A percentile compares a stretch with the other conserved stretches of the same genome.
phyloP scores from a whole-genome alignment of 2,329 filamentous ascomycete species.

The Phialophora tarda region DNA sequence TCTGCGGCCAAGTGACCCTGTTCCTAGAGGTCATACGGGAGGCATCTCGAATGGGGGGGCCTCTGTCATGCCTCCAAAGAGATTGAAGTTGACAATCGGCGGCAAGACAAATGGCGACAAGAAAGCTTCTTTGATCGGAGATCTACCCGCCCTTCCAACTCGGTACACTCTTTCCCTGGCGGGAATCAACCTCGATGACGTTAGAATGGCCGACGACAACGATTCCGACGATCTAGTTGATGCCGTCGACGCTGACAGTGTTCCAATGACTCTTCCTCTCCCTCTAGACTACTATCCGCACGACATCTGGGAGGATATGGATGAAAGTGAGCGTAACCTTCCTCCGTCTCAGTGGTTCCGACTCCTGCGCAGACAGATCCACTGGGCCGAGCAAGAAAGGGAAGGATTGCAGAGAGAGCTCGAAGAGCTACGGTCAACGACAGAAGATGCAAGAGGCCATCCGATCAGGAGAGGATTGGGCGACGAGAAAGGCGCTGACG shows the following conservation, averaged over 20 bases:
- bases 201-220: slow-evolving; percentile 41
- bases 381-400: slow-evolving; percentile 55
- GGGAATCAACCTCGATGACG: slow-evolving; percentile 40
- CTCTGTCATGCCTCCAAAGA: slow-evolving; percentile 29
- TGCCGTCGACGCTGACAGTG: slow-evolving; percentile 45
- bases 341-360: slow-evolving; percentile 52
- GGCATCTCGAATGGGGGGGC: slow-evolving; percentile 40
- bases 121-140: slow-evolving; percentile 33
- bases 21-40: slow-evolving; percentile 49
- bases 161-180: slow-evolving; percentile 22
- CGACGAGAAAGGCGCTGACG: slow-evolving; percentile 37
- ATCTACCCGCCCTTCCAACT: slow-evolving; percentile 38
- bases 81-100: slow-evolving; percentile 40
- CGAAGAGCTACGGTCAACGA: slow-evolving; percentile 28
- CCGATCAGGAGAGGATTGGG: slow-evolving; percentile 26
- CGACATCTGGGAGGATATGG: slow-evolving; percentile 50
- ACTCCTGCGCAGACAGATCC: slow-evolving; percentile 54
- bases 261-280: slow-evolving; percentile 44
- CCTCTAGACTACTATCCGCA: slow-evolving; percentile 41
- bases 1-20: slow-evolving; percentile 68
- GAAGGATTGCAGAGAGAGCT: slow-evolving; percentile 47
- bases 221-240: slow-evolving; percentile 35
- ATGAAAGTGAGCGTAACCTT: slow-evolving; percentile 52
- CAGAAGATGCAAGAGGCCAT: slow-evolving; percentile 36
- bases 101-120: slow-evolving; percentile 36